Evolutionary conservation across 192 early-diverging fungal genomes (phyloP).

Genomic region (Podila horticola): DNA sequence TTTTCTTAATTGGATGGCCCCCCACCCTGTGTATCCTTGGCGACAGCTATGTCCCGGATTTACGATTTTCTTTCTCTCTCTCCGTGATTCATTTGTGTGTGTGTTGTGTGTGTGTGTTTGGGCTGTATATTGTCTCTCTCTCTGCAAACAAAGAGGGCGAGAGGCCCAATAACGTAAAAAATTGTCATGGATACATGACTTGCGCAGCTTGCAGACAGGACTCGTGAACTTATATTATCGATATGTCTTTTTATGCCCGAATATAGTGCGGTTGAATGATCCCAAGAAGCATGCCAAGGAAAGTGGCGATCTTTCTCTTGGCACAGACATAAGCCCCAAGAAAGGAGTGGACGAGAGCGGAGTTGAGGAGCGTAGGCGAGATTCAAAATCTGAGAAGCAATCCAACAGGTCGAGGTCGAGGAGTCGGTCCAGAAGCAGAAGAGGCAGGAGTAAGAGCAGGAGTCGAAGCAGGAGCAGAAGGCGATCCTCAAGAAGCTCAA

Average conservation of each 20-base stretch:
- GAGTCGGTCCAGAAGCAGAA: not conserved
- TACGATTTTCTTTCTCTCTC: no score
- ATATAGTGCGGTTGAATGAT: not conserved
- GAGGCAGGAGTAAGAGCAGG: constrained; percentile 1
- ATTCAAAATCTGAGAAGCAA: not conserved
- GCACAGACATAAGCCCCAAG: not conserved
- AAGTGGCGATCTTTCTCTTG: not conserved
- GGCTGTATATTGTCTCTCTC: no score
- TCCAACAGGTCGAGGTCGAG: not conserved
- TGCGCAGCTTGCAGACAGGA: no score
- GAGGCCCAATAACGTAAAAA: no score
- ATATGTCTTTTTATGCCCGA: not conserved
- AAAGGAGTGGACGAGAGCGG: not conserved
- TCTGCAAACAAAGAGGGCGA: no score
- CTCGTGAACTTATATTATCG: not conserved
- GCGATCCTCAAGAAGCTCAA: not conserved
- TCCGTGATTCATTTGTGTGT: no score
- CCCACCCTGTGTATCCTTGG: not conserved
- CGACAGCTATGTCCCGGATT: no score
- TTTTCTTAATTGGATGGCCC: no score
- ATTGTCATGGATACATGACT: no score
- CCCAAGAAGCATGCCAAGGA: not conserved
- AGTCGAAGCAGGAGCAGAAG: not conserved
- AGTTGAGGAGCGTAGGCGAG: not conserved
- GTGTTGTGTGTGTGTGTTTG: no score